phyloP scores from a whole-genome alignment of 169 alveolate species.

The Eimeria acervulina region DNA sequence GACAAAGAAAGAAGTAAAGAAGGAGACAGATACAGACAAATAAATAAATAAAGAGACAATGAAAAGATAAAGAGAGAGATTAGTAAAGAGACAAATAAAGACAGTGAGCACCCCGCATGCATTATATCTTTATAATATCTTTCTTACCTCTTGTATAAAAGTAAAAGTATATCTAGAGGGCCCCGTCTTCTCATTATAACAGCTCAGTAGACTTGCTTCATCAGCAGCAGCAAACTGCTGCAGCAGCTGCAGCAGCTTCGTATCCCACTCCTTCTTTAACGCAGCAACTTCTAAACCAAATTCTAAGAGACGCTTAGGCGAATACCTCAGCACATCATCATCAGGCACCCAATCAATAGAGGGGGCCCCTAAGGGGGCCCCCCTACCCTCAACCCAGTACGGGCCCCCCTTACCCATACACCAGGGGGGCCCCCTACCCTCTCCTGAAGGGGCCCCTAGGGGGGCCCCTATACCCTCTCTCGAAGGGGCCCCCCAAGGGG shows the following conservation, averaged over 20 bases:
- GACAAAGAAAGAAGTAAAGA: no score
- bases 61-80: not conserved
- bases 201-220: conserved; percentile 14
- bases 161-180: no score
- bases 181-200: no score
- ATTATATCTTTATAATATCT: no score
- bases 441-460: not conserved
- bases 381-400: not conserved
- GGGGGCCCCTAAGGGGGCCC: not conserved
- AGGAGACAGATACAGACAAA: no score
- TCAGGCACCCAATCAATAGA: not conserved
- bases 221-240: not conserved
- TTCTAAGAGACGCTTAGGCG: not conserved
- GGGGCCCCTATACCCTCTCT: not conserved
- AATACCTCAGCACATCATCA: not conserved
- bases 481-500: no score
- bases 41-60: no score
- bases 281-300: not conserved
- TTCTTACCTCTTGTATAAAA: no score
- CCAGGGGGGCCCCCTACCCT: not conserved
- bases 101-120: not conserved
- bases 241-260: not conserved
- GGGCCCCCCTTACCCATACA: not conserved
- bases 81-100: not conserved
- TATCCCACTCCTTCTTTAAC: conserved; percentile 4